Conservation (phyloP, 192 early-diverging fungal genomes). For the Chytriomyces hyalinus region DNA sequence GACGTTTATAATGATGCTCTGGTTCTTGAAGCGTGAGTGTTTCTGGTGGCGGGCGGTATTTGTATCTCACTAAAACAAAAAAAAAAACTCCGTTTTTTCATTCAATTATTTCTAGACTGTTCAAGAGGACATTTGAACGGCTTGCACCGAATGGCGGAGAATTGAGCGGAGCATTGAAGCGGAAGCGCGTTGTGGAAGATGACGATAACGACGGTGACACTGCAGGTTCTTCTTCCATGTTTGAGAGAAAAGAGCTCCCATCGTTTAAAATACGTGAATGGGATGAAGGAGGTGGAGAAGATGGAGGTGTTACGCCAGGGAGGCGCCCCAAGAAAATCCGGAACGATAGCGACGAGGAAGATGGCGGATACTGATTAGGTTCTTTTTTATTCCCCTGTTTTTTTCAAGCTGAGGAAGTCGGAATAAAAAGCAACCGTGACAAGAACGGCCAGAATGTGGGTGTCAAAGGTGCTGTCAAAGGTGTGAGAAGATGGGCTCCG, state of each 20-base stretch:
- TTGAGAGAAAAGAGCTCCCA: too few relatives aligned
- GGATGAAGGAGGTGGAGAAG: not conserved
- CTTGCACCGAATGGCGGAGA: not conserved
- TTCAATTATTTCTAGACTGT: slow-evolving; percentile 6
- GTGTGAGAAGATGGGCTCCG: too few relatives aligned
- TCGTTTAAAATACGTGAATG: not conserved
- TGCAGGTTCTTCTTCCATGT: not conserved
- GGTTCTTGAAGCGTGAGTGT: slow-evolving; percentile 22
- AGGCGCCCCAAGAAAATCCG: slow-evolving; percentile 5
- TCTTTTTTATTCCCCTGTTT: not conserved
- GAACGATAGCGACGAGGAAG: slow-evolving; percentile 28
- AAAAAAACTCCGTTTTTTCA: too few relatives aligned
- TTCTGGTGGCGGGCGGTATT: not conserved
- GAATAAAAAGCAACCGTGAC: too few relatives aligned
- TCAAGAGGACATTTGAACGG: slow-evolving; percentile 14
- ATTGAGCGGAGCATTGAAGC: slow-evolving; percentile 6
- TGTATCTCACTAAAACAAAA: too few relatives aligned
- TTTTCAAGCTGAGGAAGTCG: not conserved
- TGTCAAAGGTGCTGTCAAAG: too few relatives aligned
- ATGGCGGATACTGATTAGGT: not conserved
- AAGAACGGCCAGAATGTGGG: too few relatives aligned
- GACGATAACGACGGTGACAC: slow-evolving; percentile 1
- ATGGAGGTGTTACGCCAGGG: not conserved
- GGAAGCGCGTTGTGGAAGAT: slow-evolving; percentile 16
- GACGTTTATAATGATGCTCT: slow-evolving; percentile 80